Conservation (phyloP, 2,329 filamentous ascomycete genomes). For the Colletotrichum zoysiae region DNA sequence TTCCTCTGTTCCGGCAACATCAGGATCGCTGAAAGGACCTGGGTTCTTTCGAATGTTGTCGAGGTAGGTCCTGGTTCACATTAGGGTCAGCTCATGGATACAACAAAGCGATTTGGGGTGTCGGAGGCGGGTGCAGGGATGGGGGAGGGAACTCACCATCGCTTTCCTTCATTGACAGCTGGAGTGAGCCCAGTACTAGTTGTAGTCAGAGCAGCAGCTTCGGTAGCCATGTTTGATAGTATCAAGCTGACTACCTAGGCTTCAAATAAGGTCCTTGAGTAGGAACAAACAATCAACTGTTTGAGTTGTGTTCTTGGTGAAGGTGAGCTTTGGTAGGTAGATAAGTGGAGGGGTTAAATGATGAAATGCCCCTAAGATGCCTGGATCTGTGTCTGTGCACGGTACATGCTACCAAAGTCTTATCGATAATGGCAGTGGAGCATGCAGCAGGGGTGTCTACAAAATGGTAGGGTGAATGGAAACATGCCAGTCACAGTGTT, state of each 20-base stretch:
- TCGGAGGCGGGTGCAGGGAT: background rate
- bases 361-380: conserved; percentile 17
- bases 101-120: background rate
- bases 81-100: conserved; percentile 12
- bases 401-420: conserved; percentile 12
- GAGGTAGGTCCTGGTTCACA: conserved; percentile 77
- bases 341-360: conserved; percentile 27
- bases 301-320: conserved; percentile 22
- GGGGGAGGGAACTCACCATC: conserved; percentile 28
- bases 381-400: conserved; percentile 15
- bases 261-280: conserved; percentile 10
- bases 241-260: background rate
- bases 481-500: background rate
- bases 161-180: conserved; percentile 34
- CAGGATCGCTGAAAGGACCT: conserved; percentile 84
- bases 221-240: conserved; percentile 23
- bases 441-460: background rate
- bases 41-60: conserved; percentile 81
- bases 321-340: conserved; percentile 13
- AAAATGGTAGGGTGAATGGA: conserved; percentile 11
- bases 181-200: background rate
- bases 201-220: conserved; percentile 3
- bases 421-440: conserved; percentile 14
- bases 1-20: conserved; percentile 63
- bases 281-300: background rate